A percentile compares a stretch with the other conserved stretches of the same genome.
These are phyloP conservation scores for Agarophyton chilense DNA, from an alignment of 23 red algal species.

Conservation along the genomic window DNA sequence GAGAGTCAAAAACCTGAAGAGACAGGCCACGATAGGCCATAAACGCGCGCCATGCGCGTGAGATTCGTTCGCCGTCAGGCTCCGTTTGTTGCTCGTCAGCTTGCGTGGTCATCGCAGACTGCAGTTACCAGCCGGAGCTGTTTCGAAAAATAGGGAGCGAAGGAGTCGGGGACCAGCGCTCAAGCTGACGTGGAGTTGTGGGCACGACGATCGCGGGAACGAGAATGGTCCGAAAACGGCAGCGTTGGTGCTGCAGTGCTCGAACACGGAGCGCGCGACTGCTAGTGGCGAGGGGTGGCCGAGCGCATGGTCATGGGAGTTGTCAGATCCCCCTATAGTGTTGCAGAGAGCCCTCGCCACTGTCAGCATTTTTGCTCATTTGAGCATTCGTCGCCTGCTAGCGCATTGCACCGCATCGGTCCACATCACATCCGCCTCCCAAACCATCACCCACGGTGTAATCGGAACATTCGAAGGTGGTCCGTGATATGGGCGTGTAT, in stretches of 20 bases:
- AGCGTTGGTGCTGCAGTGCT: neutral
- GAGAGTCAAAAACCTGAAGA: slow-evolving; percentile 64
- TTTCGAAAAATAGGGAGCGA: neutral
- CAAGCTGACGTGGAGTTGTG: neutral
- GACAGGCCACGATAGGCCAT: slow-evolving; percentile 64
- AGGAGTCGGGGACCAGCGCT: neutral
- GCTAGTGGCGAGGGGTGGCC: neutral
- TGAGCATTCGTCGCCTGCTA: no score
- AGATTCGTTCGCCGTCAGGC: slow-evolving; percentile 49
- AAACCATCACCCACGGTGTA: neutral
- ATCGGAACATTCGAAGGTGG: neutral
- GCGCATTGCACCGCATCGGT: no score
- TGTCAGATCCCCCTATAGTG: neutral
- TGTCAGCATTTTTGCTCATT: neutral
- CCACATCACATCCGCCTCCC: no score
- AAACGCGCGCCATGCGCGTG: slow-evolving; percentile 59
- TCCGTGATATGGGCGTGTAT: no score
- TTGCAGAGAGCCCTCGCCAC: neutral
- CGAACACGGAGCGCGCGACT: neutral
- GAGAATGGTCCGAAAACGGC: neutral
- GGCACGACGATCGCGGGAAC: neutral
- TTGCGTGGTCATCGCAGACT: neutral
- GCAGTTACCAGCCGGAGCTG: neutral
- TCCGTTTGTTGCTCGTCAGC: slow-evolving; percentile 20
- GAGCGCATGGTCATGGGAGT: neutral